Percentiles rank a stretch among this genome's conserved stretches.
Conservation (phyloP, 73 alveolate genomes). For the Paramecium primaurelia region DNA sequence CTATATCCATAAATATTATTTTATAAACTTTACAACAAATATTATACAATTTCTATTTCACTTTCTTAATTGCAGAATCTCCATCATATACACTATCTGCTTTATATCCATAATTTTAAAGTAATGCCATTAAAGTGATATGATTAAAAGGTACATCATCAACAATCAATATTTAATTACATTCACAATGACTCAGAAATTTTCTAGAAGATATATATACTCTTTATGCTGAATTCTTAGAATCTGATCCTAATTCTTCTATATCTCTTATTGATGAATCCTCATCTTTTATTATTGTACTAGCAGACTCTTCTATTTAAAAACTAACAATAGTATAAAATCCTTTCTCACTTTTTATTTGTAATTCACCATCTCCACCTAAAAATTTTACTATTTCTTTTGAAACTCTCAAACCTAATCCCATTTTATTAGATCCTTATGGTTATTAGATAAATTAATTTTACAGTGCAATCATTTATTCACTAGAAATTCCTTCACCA, state of each 20-base stretch:
- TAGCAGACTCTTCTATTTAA: background rate
- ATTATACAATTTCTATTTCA: background rate
- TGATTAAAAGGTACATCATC: conserved; percentile 48
- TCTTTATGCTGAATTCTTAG: background rate
- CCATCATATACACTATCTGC: conserved; percentile 43
- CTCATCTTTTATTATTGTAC: background rate
- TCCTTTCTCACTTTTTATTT: background rate
- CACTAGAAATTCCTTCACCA: conserved; percentile 27
- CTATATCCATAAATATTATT: conserved; percentile 19
- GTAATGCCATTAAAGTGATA: background rate
- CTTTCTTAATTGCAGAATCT: background rate
- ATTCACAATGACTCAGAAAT: background rate
- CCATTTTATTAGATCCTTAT: background rate
- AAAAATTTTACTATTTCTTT: background rate
- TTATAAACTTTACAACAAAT: background rate
- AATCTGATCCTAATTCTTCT: background rate
- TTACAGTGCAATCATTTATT: background rate
- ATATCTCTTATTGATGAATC: background rate
- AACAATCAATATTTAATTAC: background rate
- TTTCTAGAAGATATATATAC: background rate
- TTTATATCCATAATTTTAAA: background rate
- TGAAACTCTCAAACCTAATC: conserved; percentile 29
- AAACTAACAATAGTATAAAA: background rate
- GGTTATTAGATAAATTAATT: background rate
- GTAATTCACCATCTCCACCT: conserved; percentile 3